Base-by-base conservation (phyloP, 306 rosid species). In the Luffa acutangula region DNA sequence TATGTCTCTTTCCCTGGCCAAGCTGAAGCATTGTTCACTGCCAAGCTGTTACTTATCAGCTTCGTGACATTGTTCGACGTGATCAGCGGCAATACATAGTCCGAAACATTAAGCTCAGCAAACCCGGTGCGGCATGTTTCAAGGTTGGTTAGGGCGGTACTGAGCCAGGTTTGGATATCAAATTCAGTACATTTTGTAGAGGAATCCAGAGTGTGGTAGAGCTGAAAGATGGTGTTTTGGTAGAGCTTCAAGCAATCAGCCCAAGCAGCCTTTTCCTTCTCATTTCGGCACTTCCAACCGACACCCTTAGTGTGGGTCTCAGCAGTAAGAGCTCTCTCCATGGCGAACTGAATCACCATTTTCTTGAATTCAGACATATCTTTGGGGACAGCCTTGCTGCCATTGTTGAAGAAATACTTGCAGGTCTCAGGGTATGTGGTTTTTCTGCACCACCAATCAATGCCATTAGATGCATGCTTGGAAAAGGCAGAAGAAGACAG, bases 111-210 rank as follows among this genome's bases (percentile, higher is more conserved):
- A 0, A 87, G 89, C 81, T 90, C 95, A 0, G 59, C 39, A 39
- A 88, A 87, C 51, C 94, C 94, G 3, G 86, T 59, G 11, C 82
- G 85, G 37, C 92, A 88, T 0, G 90, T 90, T 37, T 87, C 94
- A 5, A 88, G 82, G 87, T 85, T 84, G 13, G 89, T 87, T 2
- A 89, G 75, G 31, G 89, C 83, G 2, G 87, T 52, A 79, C 89
- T 89, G 15, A 89, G 88, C 93, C 91, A 89, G 17, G 93, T 87
- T 39, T 87, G 91, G 37, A 79, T 62, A 43, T 90, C 91, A 15
- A 79, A 75, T 10, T 53, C 79, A 21, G 86, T 82, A 77, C 73
- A 54, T 2, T 80, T 82, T 3, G 65, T 18, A 57, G 84, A 15
- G 2, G 89, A 72, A 69, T 84, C 79, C 1, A 84, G 62, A 33